Evolutionary conservation across 2,329 filamentous ascomycete genomes (phyloP).

Genomic region (Taxawa tesnikishii): DNA sequence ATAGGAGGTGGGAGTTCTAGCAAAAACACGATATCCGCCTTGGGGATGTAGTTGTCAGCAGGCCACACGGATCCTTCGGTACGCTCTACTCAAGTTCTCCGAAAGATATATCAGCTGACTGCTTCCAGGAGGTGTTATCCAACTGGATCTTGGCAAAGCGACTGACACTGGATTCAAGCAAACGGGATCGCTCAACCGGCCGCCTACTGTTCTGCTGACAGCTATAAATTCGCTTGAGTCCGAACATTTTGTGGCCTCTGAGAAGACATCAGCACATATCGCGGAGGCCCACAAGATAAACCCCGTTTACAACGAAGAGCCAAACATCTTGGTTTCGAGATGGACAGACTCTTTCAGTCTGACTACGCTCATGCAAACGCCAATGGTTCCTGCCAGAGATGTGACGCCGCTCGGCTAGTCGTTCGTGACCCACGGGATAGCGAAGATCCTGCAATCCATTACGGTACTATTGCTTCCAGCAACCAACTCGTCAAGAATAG

Average conservation of each 20-base stretch:
- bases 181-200: too few species aligned
- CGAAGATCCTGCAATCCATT: slow-evolving; percentile 10
- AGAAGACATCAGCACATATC: too few species aligned
- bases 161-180: too few species aligned
- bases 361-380: background rate
- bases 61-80: slow-evolving; percentile 9
- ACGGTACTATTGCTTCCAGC: slow-evolving; percentile 15
- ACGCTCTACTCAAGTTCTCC: too few species aligned
- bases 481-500: slow-evolving; percentile 21
- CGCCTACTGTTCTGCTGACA: too few species aligned
- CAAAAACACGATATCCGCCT: slow-evolving; percentile 12
- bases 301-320: too few species aligned
- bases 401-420: background rate
- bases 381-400: too few species aligned
- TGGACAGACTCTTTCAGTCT: background rate
- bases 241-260: too few species aligned
- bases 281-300: too few species aligned
- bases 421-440: background rate
- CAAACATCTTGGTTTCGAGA: background rate
- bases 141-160: slow-evolving; percentile 15
- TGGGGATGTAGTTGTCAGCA: slow-evolving; percentile 15
- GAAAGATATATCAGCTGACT: too few species aligned
- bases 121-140: slow-evolving; percentile 17
- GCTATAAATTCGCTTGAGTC: too few species aligned
- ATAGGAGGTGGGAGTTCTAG: slow-evolving; percentile 11